Evolutionary conservation across 371 early-diverging fungal genomes (phyloP).

Genomic region (Syncephalastrum monosporum): DNA sequence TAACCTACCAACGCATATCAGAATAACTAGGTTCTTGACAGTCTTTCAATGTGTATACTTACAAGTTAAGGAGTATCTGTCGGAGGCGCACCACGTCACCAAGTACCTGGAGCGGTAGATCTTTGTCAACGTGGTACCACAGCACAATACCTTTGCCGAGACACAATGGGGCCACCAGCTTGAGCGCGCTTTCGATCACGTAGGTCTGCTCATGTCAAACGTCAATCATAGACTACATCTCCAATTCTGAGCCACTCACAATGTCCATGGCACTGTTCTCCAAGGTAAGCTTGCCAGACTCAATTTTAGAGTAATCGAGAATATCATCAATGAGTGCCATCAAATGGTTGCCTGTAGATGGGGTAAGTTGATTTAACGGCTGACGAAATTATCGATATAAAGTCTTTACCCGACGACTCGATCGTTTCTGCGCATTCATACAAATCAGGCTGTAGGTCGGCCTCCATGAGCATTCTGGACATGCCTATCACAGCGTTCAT

Average conservation of each 20-base stretch:
- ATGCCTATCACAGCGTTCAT: slow-evolving; percentile 54
- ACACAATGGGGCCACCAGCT: slow-evolving; percentile 31
- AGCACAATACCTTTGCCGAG: slow-evolving; percentile 22
- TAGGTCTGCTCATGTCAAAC: slow-evolving; percentile 16
- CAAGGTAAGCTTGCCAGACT: slow-evolving; percentile 51
- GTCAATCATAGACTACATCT: not conserved
- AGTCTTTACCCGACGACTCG: slow-evolving; percentile 30
- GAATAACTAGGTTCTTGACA: not conserved
- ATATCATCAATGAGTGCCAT: slow-evolving; percentile 58
- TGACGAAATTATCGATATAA: not conserved
- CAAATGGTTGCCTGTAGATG: slow-evolving; percentile 29
- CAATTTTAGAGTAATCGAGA: slow-evolving; percentile 57
- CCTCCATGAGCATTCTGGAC: slow-evolving; percentile 46
- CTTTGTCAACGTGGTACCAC: slow-evolving; percentile 19
- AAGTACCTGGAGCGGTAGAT: slow-evolving; percentile 32
- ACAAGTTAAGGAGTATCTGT: slow-evolving; percentile 51
- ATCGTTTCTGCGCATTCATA: slow-evolving; percentile 48
- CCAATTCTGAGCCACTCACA: not conserved
- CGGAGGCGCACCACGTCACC: slow-evolving; percentile 52
- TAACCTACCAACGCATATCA: slow-evolving; percentile 7
- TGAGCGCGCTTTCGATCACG: slow-evolving; percentile 43
- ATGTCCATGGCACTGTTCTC: slow-evolving; percentile 36
- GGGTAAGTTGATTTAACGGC: too few species aligned
- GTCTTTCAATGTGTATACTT: not conserved
- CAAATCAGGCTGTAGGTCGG: slow-evolving; percentile 35